These are phyloP conservation scores for Rutstroemia sp. DNA, from an alignment of 2,329 filamentous ascomycete genomes.

Conservation along the genomic window DNA sequence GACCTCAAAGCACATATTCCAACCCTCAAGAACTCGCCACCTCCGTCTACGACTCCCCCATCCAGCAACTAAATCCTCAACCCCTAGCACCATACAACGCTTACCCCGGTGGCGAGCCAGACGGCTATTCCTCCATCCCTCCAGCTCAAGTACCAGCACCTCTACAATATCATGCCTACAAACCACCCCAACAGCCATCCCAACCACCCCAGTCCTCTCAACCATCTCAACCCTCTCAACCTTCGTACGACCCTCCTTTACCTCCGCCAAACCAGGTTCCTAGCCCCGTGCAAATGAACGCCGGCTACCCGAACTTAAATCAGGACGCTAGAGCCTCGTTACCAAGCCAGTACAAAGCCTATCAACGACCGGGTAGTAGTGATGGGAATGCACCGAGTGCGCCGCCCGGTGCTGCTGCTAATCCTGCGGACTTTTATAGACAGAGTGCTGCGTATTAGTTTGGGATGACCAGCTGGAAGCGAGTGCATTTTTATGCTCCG, in stretches of 20 bases:
- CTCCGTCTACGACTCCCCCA: constrained; percentile 68
- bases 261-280: constrained; percentile 21
- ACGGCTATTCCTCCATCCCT: constrained; percentile 21
- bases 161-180: constrained; percentile 28
- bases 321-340: constrained; percentile 42
- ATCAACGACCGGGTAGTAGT: constrained; percentile 30
- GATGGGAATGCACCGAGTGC: constrained; percentile 38
- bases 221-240: constrained; percentile 7
- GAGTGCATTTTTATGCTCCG: neutral
- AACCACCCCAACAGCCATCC: constrained; percentile 19
- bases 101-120: constrained; percentile 23
- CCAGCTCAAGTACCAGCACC: constrained; percentile 16
- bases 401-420: constrained; percentile 28
- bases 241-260: constrained; percentile 25
- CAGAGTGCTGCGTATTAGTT: constrained; percentile 32
- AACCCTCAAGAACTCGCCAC: constrained; percentile 72
- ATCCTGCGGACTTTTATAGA: constrained; percentile 46
- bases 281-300: constrained; percentile 18
- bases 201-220: constrained; percentile 6
- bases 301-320: constrained; percentile 23
- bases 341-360: constrained; percentile 54
- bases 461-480: neutral
- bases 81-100: constrained; percentile 17
- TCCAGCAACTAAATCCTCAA: constrained; percentile 39
- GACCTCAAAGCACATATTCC: constrained; percentile 61